These are phyloP conservation scores for Xylariaceae sp. DNA, from an alignment of 2,329 filamentous ascomycete genomes.

Conservation along the genomic window DNA sequence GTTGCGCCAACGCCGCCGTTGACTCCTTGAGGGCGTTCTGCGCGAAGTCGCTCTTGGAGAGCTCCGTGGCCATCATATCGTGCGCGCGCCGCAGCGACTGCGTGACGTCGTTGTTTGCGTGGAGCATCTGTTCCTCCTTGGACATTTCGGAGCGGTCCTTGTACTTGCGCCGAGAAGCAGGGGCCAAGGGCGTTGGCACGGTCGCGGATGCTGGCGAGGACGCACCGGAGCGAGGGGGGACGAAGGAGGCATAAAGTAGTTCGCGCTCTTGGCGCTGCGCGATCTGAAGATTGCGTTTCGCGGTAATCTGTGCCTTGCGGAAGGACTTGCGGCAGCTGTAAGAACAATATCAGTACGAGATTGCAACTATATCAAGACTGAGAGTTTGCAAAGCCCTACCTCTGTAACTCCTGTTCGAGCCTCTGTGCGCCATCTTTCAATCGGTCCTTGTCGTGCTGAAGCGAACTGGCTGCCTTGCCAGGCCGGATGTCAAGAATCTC, in stretches of 20 bases:
- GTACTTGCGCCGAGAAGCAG: slow-evolving; percentile 29
- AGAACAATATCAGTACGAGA: slow-evolving; percentile 2
- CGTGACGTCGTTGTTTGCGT: slow-evolving; percentile 80
- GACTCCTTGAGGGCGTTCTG: slow-evolving; percentile 83
- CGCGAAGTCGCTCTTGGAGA: slow-evolving; percentile 83
- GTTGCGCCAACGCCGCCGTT: slow-evolving; percentile 72
- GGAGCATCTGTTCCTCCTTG: slow-evolving; percentile 65
- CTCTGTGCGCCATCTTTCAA: slow-evolving; percentile 63
- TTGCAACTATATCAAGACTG: background rate
- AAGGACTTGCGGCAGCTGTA: slow-evolving; percentile 60
- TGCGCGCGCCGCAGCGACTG: slow-evolving; percentile 79
- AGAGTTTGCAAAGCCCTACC: slow-evolving; percentile 40
- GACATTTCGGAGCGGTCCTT: slow-evolving; percentile 29
- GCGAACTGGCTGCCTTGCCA: slow-evolving; percentile 39
- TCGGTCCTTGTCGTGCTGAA: slow-evolving; percentile 59
- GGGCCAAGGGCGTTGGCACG: slow-evolving; percentile 22
- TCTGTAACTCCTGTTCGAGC: slow-evolving; percentile 65
- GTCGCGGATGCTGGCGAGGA: slow-evolving; percentile 26
- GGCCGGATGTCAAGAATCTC: slow-evolving; percentile 68
- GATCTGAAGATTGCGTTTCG: slow-evolving; percentile 68
- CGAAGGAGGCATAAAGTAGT: slow-evolving; percentile 65
- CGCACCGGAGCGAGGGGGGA: slow-evolving; percentile 35
- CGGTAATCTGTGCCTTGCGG: slow-evolving; percentile 74
- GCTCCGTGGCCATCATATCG: slow-evolving; percentile 77
- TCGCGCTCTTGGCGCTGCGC: slow-evolving; percentile 75